Percentiles rank a stretch among this genome's conserved stretches.
Conservation (phyloP, 2,329 filamentous ascomycete species). For the Graphilbum sp. region DNA sequence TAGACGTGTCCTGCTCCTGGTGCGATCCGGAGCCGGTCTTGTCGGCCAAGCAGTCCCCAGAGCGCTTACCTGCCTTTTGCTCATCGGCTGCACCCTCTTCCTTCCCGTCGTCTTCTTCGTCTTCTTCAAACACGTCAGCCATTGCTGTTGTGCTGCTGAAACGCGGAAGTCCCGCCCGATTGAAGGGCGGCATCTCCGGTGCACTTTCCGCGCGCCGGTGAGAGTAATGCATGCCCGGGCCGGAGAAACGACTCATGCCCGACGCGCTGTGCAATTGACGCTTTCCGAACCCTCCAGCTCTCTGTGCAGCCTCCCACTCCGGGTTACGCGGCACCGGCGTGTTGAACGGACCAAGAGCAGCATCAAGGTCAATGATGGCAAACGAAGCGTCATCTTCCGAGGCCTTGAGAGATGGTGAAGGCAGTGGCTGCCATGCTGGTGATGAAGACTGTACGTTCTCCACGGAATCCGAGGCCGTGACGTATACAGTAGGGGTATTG, state of each 20-base stretch:
- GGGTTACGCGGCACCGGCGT: conserved; percentile 50
- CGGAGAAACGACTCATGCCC: conserved; percentile 50
- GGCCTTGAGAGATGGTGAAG: conserved; percentile 12
- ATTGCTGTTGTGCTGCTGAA: conserved; percentile 56
- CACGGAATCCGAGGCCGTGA: conserved; percentile 22
- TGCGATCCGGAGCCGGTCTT: background rate
- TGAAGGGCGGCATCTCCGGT: conserved; percentile 63
- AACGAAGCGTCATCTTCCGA: conserved; percentile 49
- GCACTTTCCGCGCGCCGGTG: conserved; percentile 68
- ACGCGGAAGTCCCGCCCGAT: conserved; percentile 42
- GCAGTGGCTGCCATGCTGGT: conserved; percentile 21
- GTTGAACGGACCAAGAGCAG: conserved; percentile 82
- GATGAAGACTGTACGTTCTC: conserved; percentile 9
- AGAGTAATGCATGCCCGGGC: conserved; percentile 54
- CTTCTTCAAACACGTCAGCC: conserved; percentile 78
- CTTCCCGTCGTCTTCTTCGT: conserved; percentile 43
- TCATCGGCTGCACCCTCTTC: conserved; percentile 52
- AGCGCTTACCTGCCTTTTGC: conserved; percentile 29
- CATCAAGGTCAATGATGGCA: conserved; percentile 85
- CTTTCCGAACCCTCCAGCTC: conserved; percentile 37
- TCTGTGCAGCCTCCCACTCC: conserved; percentile 52
- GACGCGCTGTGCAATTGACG: conserved; percentile 64
- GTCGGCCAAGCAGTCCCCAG: background rate
- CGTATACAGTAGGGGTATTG: conserved; percentile 17
- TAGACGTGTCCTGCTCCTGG: background rate